These are phyloP conservation scores for Daedaleopsis nitida DNA, from an alignment of 768 basidiomycete species.

Conservation along the genomic window DNA sequence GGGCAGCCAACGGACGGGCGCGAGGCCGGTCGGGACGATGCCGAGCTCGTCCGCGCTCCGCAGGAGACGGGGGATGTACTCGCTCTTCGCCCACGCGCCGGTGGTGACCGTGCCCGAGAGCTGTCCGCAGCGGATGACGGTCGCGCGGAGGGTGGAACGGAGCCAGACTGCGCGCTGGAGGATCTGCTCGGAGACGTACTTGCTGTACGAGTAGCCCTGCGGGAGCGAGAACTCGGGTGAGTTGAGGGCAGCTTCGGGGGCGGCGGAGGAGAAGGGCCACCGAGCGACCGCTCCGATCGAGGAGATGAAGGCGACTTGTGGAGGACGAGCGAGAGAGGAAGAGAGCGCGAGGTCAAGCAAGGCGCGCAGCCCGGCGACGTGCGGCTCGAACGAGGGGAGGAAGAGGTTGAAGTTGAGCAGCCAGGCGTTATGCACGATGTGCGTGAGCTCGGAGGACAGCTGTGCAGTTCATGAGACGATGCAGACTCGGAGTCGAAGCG, in stretches of 20 bases:
- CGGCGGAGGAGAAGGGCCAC: constrained; percentile 4
- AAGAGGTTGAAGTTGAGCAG: constrained; percentile 44
- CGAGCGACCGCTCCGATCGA: constrained; percentile 12
- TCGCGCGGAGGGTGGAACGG: constrained; percentile 37
- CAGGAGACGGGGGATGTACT: constrained; percentile 49
- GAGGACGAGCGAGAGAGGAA: constrained; percentile 5
- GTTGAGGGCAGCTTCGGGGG: constrained; percentile 1
- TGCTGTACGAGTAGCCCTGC: constrained; percentile 48
- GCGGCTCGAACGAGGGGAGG: constrained; percentile 39
- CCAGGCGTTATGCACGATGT: constrained; percentile 38
- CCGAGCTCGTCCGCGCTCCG: constrained; percentile 28
- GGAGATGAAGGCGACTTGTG: constrained; percentile 30
- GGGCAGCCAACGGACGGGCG: constrained; percentile 48
- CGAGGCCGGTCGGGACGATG: constrained; percentile 32
- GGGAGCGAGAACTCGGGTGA: constrained; percentile 36
- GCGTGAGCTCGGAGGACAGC: constrained; percentile 14
- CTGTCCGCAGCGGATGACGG: constrained; percentile 49
- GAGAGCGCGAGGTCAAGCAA: constrained; percentile 20
- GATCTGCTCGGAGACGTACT: constrained; percentile 47
- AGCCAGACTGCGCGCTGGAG: constrained; percentile 32
- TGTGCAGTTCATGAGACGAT: neutral
- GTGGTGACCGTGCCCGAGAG: constrained; percentile 39
- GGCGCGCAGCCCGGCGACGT: constrained; percentile 30
- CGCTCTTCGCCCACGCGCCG: constrained; percentile 46
- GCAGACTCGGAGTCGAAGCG: no score